Conservation (phyloP, 2,329 filamentous ascomycete species). For the Aotearoamyces nothofagi region DNA sequence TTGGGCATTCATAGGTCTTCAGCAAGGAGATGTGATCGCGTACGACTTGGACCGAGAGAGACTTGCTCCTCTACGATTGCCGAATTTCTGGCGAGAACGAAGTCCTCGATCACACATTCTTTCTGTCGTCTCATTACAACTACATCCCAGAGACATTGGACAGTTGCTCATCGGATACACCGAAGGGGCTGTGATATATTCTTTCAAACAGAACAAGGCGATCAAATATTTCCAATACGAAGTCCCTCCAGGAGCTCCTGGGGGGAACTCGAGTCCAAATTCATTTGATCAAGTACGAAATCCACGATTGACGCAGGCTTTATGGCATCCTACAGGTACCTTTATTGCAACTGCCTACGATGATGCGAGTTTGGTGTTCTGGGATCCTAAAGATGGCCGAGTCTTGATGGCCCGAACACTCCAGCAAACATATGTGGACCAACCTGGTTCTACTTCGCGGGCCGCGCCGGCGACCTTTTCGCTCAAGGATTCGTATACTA, state of each 20-base stretch:
- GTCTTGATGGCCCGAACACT: constrained; percentile 73
- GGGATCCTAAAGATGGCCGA: constrained; percentile 82
- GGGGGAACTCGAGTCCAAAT: constrained; percentile 48
- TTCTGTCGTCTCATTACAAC: constrained; percentile 59
- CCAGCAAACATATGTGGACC: constrained; percentile 57
- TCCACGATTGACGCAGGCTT: constrained; percentile 65
- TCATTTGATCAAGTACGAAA: constrained; percentile 45
- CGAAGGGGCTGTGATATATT: constrained; percentile 78
- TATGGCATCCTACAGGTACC: constrained; percentile 78
- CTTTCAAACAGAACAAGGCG: constrained; percentile 79
- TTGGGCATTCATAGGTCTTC: constrained; percentile 76
- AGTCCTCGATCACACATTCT: constrained; percentile 51
- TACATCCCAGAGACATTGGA: constrained; percentile 87
- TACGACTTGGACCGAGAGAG: constrained; percentile 80
- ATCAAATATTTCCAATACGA: constrained; percentile 72
- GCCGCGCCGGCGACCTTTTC: constrained; percentile 33
- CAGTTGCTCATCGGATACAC: constrained; percentile 84
- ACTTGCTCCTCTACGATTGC: constrained; percentile 64
- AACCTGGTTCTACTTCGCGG: constrained; percentile 34
- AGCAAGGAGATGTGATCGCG: constrained; percentile 74
- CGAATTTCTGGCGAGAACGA: constrained; percentile 71
- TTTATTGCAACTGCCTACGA: constrained; percentile 19
- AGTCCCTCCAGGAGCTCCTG: constrained; percentile 66
- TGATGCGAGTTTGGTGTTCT: constrained; percentile 83
- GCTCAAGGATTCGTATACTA: constrained; percentile 59